These are phyloP conservation scores for Mycena sanguinolenta DNA, from an alignment of 768 basidiomycete genomes.

Conservation along the genomic window DNA sequence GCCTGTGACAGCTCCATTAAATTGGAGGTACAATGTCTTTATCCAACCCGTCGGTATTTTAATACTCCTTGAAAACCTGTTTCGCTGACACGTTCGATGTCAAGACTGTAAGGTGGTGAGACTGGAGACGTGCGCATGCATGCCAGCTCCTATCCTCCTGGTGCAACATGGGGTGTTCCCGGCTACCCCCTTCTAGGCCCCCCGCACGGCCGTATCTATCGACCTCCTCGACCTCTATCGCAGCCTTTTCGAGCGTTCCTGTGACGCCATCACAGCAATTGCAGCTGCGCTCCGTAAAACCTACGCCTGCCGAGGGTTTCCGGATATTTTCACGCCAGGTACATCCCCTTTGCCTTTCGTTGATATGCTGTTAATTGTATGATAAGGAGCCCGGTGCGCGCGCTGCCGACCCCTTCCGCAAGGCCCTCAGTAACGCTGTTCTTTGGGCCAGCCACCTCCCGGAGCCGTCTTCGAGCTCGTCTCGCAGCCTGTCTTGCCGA, in stretches of 20 bases:
- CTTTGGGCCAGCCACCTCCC: neutral
- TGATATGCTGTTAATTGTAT: no score
- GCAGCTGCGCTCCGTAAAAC: neutral
- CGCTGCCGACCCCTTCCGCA: neutral
- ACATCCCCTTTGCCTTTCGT: neutral
- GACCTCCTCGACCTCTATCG: neutral
- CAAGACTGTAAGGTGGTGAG: neutral
- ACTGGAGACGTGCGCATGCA: neutral
- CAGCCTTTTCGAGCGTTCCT: neutral
- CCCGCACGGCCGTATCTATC: neutral
- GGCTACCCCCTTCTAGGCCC: neutral
- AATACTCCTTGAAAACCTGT: no score
- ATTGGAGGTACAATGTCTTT: no score
- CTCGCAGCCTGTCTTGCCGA: neutral
- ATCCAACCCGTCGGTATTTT: no score
- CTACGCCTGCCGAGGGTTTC: neutral
- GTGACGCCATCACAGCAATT: neutral
- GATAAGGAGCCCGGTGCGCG: neutral
- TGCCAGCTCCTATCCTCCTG: neutral
- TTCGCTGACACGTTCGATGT: no score
- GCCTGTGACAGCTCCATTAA: no score
- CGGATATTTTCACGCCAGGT: neutral
- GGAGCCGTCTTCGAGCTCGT: neutral
- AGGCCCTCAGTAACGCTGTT: neutral
- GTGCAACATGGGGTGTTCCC: neutral